Evolutionary conservation across 129 eudicot genomes (phyloP), one percentile per base, ranked within the genome.

Genomic region (Gnaphalium uliginosum): DNA sequence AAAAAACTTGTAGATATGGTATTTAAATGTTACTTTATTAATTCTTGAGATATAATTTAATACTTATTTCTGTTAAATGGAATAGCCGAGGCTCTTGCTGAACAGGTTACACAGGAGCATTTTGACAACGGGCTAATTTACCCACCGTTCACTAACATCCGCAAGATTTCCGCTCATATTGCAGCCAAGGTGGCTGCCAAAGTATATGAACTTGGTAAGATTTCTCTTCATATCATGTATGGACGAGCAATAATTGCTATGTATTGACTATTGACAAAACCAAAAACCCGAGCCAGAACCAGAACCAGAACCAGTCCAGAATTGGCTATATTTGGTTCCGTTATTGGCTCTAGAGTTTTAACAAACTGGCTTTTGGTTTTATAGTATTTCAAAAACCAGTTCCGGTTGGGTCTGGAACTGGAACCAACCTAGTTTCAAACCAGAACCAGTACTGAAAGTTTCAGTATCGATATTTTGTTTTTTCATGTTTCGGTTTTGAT

Each of bases 21-120:
- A 13, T 46, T 4, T 0, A 11, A 46, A 46, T 0, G 5, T 46
- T 14, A 13, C 53, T 39, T 39, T 39, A 10, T 39, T 14, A 10
- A 10, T 39, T 7, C 41, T 62, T 43, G 8, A 6, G 35, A 39
- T 61, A 19, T 59, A 15, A 35, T 8, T 4, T 17, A 23, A 43
- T 37, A n/a, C 17, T 57, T 59, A 2, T 15, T 35, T 59, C 1
- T 70, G 9, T 68, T 23, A n/a, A 24, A 69, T 78, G 83, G 66
- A 77, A 83, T 86, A 89, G 98, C 97, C 66, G 96, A 92, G 78
- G 92, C 98, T 71, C 76, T 92, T 73, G 98, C 98, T 3, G 84
- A 76, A 32, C 86, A 92, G 86, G 98, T 89, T 54, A 73, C 92
- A 8, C 89, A 88, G 48, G 98, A 89, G 85, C 82, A 92, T 79